Evolutionary conservation across 1,284 basidiomycete species (phyloP), one percentile per base, ranked within the genome.

Genomic region (Anthracocystis panici-leucophaei): DNA sequence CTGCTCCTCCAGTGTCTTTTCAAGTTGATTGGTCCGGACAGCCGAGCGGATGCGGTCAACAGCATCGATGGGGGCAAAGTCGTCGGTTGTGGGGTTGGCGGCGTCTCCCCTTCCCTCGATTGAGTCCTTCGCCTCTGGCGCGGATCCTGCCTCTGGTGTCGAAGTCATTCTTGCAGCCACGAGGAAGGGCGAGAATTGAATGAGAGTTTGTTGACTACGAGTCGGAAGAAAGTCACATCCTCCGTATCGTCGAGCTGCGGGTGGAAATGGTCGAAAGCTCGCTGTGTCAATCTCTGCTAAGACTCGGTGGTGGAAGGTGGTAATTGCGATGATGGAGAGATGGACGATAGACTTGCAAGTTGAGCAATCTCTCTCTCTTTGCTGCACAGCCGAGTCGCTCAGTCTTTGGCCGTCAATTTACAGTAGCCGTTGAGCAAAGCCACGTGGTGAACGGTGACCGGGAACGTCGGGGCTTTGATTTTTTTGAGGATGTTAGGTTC

Each of bases 1-100:
- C 31, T 75, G 73, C 20, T 75, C 73, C 16, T 75, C 57, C 18
- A 75, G 48, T 2, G 64, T 71, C 23, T 62, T 45, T 38, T 71
- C 68, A 18, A 75, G 57, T 12, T 44, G 41, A 3, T 33, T 70
- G 0, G 64, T 58, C 4, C 60, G 59, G 2, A 70, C 57, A 14
- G 53, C 65, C 5, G 73, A 70, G 20, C 49, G 60, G 35, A 75
- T 53, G 29, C 73, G 73, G 12, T 65, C 68, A 31, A 58, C 73
- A 12, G 64, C 64, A 38, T 75, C 67, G n/a, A 67, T 71, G 2
- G 50, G 61, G 2, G 52, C 53, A 42, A 69, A 75, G 25, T 73
- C 60, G 2, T 67, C 20, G 9, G 42, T 29, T 29, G 2, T 48
- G 2, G 46, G 3, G 9, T 12, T 21, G 5, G 18, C 12, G 21